These are phyloP conservation scores for Tolypocladium sp. DNA, from an alignment of 2,329 filamentous ascomycete genomes.

Conservation along the genomic window DNA sequence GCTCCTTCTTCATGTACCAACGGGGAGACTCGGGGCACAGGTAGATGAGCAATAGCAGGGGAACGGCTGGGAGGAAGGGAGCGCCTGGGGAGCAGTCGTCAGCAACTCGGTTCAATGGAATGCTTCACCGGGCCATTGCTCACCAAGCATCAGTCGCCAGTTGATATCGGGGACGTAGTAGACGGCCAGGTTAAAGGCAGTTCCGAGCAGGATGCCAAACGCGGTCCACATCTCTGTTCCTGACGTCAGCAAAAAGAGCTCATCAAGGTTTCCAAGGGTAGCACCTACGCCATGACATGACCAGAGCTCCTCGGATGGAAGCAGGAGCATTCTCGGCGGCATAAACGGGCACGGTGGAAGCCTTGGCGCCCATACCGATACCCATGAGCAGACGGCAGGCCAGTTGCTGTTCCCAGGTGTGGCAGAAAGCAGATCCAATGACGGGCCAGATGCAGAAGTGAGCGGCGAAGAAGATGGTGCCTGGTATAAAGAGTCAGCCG, in stretches of 20 bases:
- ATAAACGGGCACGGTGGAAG: conserved; percentile 60
- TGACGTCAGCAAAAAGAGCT: neutral
- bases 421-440: conserved; percentile 54
- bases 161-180: conserved; percentile 15
- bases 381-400: conserved; percentile 59
- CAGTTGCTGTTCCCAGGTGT: conserved; percentile 59
- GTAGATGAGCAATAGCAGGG: conserved; percentile 44
- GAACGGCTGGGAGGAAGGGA: conserved; percentile 49
- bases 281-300: conserved; percentile 61
- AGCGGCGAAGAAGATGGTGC: conserved; percentile 61
- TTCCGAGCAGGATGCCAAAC: conserved; percentile 40
- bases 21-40: conserved; percentile 56
- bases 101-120: neutral
- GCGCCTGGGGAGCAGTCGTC: conserved; percentile 23
- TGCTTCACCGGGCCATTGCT: neutral
- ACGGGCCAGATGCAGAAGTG: conserved; percentile 59
- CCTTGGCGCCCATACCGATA: conserved; percentile 60
- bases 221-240: conserved; percentile 52
- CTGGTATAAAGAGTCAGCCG: neutral
- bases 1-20: conserved; percentile 57
- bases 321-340: conserved; percentile 65
- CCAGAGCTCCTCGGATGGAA: conserved; percentile 60
- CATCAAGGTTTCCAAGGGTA: neutral
- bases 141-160: conserved; percentile 38
- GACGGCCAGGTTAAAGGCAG: conserved; percentile 23